phyloP scores from a whole-genome alignment of 768 basidiomycete genomes.

The Tulasnella sp. region DNA sequence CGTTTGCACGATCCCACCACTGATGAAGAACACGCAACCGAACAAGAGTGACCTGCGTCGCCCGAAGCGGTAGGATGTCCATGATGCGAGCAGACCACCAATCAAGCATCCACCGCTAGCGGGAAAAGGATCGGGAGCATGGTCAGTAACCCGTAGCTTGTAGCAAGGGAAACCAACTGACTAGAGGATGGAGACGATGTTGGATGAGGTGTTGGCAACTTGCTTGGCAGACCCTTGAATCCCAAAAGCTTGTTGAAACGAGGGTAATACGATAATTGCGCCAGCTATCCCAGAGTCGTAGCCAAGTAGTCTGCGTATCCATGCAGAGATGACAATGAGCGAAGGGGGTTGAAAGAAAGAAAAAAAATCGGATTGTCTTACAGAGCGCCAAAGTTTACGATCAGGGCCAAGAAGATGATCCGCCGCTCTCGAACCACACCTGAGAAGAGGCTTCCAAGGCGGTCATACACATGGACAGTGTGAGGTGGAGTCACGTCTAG shows the following conservation, averaged over 20 bases:
- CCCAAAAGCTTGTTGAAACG: conserved; percentile 10
- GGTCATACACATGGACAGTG: too few species aligned
- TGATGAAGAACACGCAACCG: conserved; percentile 8
- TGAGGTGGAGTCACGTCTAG: too few species aligned
- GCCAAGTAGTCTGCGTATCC: conserved; percentile 7
- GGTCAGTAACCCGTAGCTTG: too few species aligned
- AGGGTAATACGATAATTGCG: conserved; percentile 9
- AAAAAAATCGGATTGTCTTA: background rate
- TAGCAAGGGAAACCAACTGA: background rate
- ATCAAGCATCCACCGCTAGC: conserved; percentile 8
- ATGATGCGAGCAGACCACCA: conserved; percentile 3
- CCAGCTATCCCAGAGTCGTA: conserved; percentile 15
- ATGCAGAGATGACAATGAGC: background rate
- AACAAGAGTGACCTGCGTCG: conserved; percentile 1
- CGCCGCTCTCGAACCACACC: conserved; percentile 1
- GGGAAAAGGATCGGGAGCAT: background rate
- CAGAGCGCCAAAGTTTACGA: conserved; percentile 14
- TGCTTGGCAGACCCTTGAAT: background rate
- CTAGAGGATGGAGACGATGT: conserved; percentile 15
- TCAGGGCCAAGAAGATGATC: background rate
- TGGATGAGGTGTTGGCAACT: background rate
- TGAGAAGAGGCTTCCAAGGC: background rate
- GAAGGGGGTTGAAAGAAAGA: background rate
- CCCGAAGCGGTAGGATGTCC: conserved; percentile 3
- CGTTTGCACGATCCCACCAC: conserved; percentile 7